Evolutionary conservation across 2,329 filamentous ascomycete genomes (phyloP), one percentile per base, ranked within the genome.

Genomic region (Cladophialophora immunda): DNA sequence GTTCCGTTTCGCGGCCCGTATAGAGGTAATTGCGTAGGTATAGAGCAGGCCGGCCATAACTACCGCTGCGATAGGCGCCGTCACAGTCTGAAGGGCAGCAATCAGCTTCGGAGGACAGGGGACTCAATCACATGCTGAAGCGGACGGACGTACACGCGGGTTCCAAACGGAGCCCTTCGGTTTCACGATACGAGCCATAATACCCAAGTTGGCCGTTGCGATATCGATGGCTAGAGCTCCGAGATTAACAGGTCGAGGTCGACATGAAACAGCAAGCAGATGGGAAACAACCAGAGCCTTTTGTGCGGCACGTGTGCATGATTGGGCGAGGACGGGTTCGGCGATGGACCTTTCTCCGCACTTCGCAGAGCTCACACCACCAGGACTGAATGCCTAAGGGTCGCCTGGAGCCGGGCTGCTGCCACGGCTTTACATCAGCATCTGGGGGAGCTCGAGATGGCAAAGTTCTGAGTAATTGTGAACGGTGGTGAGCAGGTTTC

Each of bases 1-100:
- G 70, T 91, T 90, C 55, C 85, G 81, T 72, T 90, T 90, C 2
- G 90, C 90, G 27, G 88, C 86, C 67, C 84, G 82, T 68, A 92
- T 91, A 27, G 86, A 89, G 8, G 85, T 89, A 58, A 89, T 80
- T 30, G 88, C 82, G 77, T 92, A 92, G 47, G 79, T 77, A 76
- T 86, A 87, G 34, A 89, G 82, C 25, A 89, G 74, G 57, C 84
- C 77, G 17, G 87, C 87, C 87, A 89, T 89, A 15, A 84, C 85
- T 69, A 88, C 81, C 29, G 87, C 87, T n/a, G 86, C 87, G n/a
- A 87, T 80, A 4, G 87, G 87, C 2, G 86, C 87, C 66, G 86
- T 83, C 41, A 88, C 73, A 4, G 83, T 86, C 83, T 86, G 58
- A 4, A 29, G 17, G 41, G 29, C 15, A 55, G 30, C 7, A 17